Evolutionary conservation across 2,329 filamentous ascomycete genomes (phyloP), one percentile per base, ranked within the genome.

Genomic region (Fusarium ambrosium): DNA sequence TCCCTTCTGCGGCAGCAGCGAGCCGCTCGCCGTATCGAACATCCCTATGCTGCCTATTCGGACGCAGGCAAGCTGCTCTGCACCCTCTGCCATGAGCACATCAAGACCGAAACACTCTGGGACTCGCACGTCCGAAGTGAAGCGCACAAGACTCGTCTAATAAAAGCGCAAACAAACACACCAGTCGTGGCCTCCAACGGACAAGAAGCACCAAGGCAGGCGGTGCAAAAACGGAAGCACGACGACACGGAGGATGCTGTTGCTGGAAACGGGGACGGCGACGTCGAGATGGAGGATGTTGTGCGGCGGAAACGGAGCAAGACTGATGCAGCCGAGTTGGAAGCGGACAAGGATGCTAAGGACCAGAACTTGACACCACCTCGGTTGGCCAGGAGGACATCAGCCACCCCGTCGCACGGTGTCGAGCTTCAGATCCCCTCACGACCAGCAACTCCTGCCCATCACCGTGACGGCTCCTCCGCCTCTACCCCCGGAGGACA

Each of bases 1-100:
- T 90, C 93, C 39, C 89, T 97, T 59, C 89, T 97, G 68, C 93
- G 94, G 77, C 92, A 92, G 79, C 93, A 96, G 83, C 91, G 94
- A 75, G 91, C 91, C 66, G 89, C 92, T 71, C 91, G 94, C 67
- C 90, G 93, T 74, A 91, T 95, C 78, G 88, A 91, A 62, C 92
- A 94, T 77, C 90, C 92, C 5, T 87, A 92, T 77, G 92, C 92
- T 48, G 85, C 88, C 64, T 94, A 95, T 84, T 91, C 92, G 6
- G 88, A 91, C 72, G 86, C 90, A 16, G 92, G 92, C 70, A 92
- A 90, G 78, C 88, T 95, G 1, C 84, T 91, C 32, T 95, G 93
- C 84, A 89, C 87, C 70, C 82, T 92, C 27, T 95, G 93, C 79
- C 89, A 89, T 79, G 86, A 91, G 59, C 84, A 87, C 41, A 81